Percentiles rank a stretch among this genome's conserved stretches.
Evolutionary conservation across 352 stramenopile genomes (phyloP).

Genomic region (Pythium diclinum): DNA sequence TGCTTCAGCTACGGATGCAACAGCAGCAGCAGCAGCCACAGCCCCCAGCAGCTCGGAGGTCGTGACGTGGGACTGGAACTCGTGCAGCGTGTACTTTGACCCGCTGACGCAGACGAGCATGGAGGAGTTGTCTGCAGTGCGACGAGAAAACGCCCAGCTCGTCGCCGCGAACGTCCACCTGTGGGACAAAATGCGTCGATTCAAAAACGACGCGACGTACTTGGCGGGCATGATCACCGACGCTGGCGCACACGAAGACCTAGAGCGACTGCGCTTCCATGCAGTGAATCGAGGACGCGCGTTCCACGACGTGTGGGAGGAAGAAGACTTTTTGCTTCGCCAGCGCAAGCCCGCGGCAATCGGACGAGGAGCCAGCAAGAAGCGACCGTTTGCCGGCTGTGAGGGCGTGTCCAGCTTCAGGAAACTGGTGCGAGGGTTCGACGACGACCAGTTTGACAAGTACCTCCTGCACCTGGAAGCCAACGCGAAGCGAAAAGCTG

Average conservation of each 20-base stretch:
- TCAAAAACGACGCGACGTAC: conserved; percentile 35
- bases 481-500: not conserved
- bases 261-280: conserved; percentile 26
- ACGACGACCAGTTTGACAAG: conserved; percentile 65
- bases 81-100: conserved; percentile 56
- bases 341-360: conserved; percentile 28
- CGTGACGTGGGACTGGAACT: conserved; percentile 58
- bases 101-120: conserved; percentile 46
- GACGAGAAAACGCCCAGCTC: conserved; percentile 53
- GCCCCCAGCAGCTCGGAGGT: conserved; percentile 32
- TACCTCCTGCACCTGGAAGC: conserved; percentile 45
- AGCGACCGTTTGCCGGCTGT: conserved; percentile 37
- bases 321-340: conserved; percentile 55
- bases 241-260: conserved; percentile 17
- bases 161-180: conserved; percentile 41
- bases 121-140: conserved; percentile 47
- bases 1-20: not conserved
- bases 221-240: conserved; percentile 46
- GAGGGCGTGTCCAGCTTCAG: conserved; percentile 41
- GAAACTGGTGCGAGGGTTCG: conserved; percentile 73
- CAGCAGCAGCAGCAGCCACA: conserved; percentile 32
- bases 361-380: conserved; percentile 26
- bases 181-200: conserved; percentile 13
- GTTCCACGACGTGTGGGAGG: conserved; percentile 79
- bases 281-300: conserved; percentile 49